Evolutionary conservation across 1,284 basidiomycete species (phyloP), one percentile per base, ranked within the genome.

Genomic region (Anthracocystis setariae): DNA sequence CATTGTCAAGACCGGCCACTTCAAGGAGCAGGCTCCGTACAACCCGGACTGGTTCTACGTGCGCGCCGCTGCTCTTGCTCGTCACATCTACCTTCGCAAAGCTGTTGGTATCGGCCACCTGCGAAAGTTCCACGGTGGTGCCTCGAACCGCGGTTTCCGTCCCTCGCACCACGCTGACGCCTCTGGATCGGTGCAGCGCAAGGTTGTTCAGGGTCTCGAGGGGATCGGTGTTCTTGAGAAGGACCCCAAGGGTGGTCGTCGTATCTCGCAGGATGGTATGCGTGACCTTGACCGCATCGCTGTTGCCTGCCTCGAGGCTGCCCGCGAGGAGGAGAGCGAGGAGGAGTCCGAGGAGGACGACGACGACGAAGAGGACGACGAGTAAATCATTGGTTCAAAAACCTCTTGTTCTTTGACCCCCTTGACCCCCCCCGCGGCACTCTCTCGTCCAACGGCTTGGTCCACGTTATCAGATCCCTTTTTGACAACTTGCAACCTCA

Each of bases 1-100:
- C 86, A 88, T 97, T 82, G 95, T 98, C 85, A 99, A 99, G 89
- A 99, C 95, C 66, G 96, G 93, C 84, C 86, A 91, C 72, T 95
- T 88, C 89, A 98, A 98, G 87, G 95, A 99, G 87, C 92, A 95
- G 74, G 94, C 94, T 55, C 95, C 95, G 61, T 98, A 98, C 87
- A 94, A 98, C 86, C 92, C 93, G 52, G 96, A 98, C 86, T 99
- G 95, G 95, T 99, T 90, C 89, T 98, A 98, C 87, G 88, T 96
- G 84, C 93, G 95, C 81, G 92, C 94, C 85, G 94, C 94, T 94
- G 93, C 95, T 72, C 87, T 99, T 77, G 95, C 96, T 85, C 91
- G 96, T 84, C 95, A 98, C 90, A 94, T 98, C 86, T 98, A 99
- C 89, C 91, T 99, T 84, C 93, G 95, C 86, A 98, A 98, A 88